Evolutionary conservation across 495 filamentous ascomycete genomes (phyloP).

Genomic region (Neohortaea acidophila): DNA sequence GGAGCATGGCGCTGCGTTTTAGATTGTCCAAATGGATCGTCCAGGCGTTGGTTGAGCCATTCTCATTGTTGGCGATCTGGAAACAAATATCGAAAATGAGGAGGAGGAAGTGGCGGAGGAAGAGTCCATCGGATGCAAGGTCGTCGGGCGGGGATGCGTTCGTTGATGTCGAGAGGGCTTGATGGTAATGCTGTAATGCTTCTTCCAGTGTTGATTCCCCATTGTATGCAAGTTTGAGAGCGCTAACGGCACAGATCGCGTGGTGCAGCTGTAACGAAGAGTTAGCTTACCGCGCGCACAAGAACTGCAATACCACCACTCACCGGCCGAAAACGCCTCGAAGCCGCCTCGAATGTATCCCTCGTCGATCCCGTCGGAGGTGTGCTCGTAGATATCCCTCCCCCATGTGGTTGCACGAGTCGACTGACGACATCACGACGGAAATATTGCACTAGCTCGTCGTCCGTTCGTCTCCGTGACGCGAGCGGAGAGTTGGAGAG

Average conservation of each 20-base stretch:
- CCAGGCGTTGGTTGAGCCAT: slow-evolving; percentile 34
- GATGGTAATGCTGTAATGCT: slow-evolving; percentile 42
- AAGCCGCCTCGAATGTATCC: slow-evolving; percentile 9
- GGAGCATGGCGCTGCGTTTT: slow-evolving; percentile 34
- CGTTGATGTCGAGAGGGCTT: slow-evolving; percentile 26
- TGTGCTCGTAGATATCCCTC: neutral
- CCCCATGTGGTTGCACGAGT: slow-evolving; percentile 4
- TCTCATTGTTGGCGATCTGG: slow-evolving; percentile 27
- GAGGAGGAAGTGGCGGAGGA: slow-evolving; percentile 45
- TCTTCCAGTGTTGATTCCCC: slow-evolving; percentile 15
- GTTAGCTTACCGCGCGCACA: too few relatives aligned
- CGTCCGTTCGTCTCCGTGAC: too few relatives aligned
- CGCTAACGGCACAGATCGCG: slow-evolving; percentile 46
- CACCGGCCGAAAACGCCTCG: neutral
- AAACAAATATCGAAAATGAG: slow-evolving; percentile 41
- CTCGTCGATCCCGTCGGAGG: neutral
- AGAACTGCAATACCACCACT: too few relatives aligned
- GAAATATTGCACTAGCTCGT: too few relatives aligned
- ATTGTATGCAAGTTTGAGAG: slow-evolving; percentile 31
- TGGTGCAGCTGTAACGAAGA: slow-evolving; percentile 35
- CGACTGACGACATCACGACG: slow-evolving; percentile 5
- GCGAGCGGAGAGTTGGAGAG: too few relatives aligned
- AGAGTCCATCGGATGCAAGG: slow-evolving; percentile 41
- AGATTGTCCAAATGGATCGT: slow-evolving; percentile 41
- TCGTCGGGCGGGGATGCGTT: slow-evolving; percentile 20